Percentiles rank a stretch among this genome's conserved stretches.
Evolutionary conservation across 2,329 filamentous ascomycete genomes (phyloP).

Genomic region (Zymoseptoria passerinii): DNA sequence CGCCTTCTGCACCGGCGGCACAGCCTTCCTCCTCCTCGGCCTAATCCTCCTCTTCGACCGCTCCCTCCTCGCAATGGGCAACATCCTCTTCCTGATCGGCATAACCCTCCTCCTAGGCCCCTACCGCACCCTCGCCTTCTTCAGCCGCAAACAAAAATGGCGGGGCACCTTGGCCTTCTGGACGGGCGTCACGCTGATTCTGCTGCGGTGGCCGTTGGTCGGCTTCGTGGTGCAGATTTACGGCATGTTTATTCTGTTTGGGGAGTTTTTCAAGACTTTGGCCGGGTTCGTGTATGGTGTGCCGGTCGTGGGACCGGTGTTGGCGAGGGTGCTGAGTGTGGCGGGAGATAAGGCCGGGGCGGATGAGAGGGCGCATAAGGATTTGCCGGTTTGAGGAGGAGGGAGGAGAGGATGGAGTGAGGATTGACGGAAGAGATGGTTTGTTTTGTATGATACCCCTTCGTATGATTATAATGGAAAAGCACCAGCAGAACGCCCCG

Average conservation of each 20-base stretch:
- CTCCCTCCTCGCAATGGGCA: conserved; percentile 97
- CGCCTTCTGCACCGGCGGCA: conserved; percentile 93
- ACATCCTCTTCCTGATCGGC: conserved; percentile 96
- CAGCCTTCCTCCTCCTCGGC: conserved; percentile 88
- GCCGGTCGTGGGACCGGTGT: conserved; percentile 78
- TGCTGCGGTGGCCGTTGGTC: conserved; percentile 82
- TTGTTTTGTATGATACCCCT: not conserved
- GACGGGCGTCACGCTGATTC: conserved; percentile 71
- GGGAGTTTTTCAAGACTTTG: conserved; percentile 91
- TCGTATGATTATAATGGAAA: not conserved
- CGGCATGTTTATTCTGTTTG: conserved; percentile 87
- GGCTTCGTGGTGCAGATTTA: conserved; percentile 89
- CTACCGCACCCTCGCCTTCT: conserved; percentile 86
- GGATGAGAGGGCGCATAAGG: conserved; percentile 58
- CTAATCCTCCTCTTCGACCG: conserved; percentile 97
- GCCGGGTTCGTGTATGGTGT: conserved; percentile 77
- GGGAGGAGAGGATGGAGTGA: not conserved
- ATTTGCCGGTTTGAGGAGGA: conserved; percentile 60
- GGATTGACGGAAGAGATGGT: not conserved
- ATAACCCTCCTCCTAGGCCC: conserved; percentile 92
- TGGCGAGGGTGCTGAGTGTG: conserved; percentile 64
- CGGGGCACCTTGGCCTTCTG: conserved; percentile 87
- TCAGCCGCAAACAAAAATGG: conserved; percentile 84
- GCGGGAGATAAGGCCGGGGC: conserved; percentile 61
- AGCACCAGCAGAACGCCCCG: not conserved